phyloP scores from a whole-genome alignment of 2,329 filamentous ascomycete species.

The Monilinia vaccinii-corymbosi region DNA sequence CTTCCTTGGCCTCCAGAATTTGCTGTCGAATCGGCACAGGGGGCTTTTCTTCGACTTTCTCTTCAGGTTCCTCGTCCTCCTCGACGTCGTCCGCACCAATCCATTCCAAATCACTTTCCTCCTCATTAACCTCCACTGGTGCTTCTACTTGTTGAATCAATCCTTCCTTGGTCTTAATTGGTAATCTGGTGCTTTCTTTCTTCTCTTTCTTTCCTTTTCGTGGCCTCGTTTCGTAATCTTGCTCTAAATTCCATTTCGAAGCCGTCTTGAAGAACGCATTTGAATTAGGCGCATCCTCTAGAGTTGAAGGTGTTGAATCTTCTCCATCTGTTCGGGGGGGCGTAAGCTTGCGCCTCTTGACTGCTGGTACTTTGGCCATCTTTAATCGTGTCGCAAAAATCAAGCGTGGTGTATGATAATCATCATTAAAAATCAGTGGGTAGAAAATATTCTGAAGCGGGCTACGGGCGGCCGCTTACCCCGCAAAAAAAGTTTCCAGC shows the following conservation, averaged over 20 bases:
- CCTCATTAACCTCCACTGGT: slow-evolving; percentile 43
- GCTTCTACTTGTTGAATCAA: slow-evolving; percentile 51
- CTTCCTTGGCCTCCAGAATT: slow-evolving; percentile 81
- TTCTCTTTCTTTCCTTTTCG: slow-evolving; percentile 68
- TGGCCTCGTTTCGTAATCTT: slow-evolving; percentile 76
- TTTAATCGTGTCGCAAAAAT: slow-evolving; percentile 9
- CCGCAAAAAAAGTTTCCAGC: slow-evolving; percentile 3
- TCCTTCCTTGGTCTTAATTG: slow-evolving; percentile 80
- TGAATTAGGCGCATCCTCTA: slow-evolving; percentile 22
- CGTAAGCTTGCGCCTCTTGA: slow-evolving; percentile 50
- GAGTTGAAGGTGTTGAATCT: slow-evolving; percentile 27
- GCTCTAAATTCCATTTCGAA: slow-evolving; percentile 81
- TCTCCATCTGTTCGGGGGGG: slow-evolving; percentile 43
- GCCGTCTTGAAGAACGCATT: slow-evolving; percentile 59
- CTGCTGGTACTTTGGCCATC: slow-evolving; percentile 29
- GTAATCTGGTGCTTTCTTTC: slow-evolving; percentile 62
- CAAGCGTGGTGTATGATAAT: slow-evolving; percentile 9
- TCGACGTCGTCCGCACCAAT: slow-evolving; percentile 44
- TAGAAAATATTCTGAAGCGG: slow-evolving; percentile 17
- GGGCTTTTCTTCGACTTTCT: slow-evolving; percentile 43
- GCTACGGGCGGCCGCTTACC: background rate
- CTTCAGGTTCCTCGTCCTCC: slow-evolving; percentile 43
- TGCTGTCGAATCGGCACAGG: slow-evolving; percentile 68
- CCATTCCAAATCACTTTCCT: slow-evolving; percentile 54
- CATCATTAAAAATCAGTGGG: slow-evolving; percentile 1